Percentiles rank a stretch among this genome's conserved stretches.
phyloP scores from a whole-genome alignment of 441 rosid species.

The Brassica balearica region DNA sequence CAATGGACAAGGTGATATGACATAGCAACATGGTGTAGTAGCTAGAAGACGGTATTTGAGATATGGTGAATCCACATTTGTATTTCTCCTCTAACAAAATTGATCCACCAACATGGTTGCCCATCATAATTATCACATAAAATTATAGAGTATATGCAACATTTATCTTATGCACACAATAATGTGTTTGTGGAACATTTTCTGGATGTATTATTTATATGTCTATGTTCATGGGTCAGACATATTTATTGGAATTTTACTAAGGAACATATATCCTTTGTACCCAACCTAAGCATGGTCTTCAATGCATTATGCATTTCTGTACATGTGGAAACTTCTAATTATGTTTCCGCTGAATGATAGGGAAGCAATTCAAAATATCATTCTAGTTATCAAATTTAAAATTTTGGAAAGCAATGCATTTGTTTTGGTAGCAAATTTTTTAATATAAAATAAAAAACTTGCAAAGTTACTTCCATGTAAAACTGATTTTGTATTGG shows the following conservation, averaged over 20 bases:
- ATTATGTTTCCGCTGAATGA: constrained; percentile 1
- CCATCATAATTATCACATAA: constrained; percentile 37
- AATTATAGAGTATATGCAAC: neutral
- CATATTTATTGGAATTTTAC: constrained; percentile 27
- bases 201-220: neutral
- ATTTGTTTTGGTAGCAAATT: too few species aligned
- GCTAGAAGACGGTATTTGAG: constrained; percentile 39
- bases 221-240: constrained; percentile 2
- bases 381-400: neutral
- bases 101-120: constrained; percentile 34
- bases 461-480: neutral
- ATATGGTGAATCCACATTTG: constrained; percentile 42
- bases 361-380: neutral
- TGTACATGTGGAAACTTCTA: neutral
- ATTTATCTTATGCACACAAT: constrained; percentile 20
- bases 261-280: constrained; percentile 31
- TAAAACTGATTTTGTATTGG: neutral
- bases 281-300: constrained; percentile 39
- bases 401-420: neutral
- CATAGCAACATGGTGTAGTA: constrained; percentile 36
- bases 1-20: constrained; percentile 33
- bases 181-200: constrained; percentile 24
- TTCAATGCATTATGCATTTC: constrained; percentile 18
- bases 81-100: constrained; percentile 18
- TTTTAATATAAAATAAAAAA: neutral